Evolutionary conservation across 2,329 filamentous ascomycete species (phyloP).

Genomic region (Trichoderma sp.): DNA sequence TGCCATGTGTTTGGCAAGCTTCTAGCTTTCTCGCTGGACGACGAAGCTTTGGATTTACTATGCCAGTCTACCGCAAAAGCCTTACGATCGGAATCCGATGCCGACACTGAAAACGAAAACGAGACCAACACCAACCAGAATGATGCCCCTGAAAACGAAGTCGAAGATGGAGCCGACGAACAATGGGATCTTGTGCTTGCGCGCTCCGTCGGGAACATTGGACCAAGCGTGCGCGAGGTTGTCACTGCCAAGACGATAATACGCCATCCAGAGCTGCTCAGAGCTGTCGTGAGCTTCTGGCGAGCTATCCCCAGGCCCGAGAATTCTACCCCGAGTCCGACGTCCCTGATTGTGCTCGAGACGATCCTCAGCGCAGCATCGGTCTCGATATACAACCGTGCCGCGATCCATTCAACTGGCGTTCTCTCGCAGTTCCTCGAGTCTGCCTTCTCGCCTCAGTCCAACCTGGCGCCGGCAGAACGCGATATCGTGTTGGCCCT

Average conservation of each 20-base stretch:
- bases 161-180: slow-evolving; percentile 41
- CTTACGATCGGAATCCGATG: slow-evolving; percentile 36
- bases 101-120: slow-evolving; percentile 31
- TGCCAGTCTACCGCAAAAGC: slow-evolving; percentile 56
- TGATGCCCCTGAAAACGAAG: slow-evolving; percentile 27
- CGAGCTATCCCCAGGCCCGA: slow-evolving; percentile 57
- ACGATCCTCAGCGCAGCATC: slow-evolving; percentile 60
- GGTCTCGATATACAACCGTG: slow-evolving; percentile 68
- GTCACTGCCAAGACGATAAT: slow-evolving; percentile 55
- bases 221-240: slow-evolving; percentile 49
- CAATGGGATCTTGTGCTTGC: slow-evolving; percentile 44
- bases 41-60: slow-evolving; percentile 70
- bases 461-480: slow-evolving; percentile 57
- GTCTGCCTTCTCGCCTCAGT: slow-evolving; percentile 57
- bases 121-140: neutral
- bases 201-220: slow-evolving; percentile 42
- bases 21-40: slow-evolving; percentile 76
- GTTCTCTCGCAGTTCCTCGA: slow-evolving; percentile 67
- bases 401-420: slow-evolving; percentile 70
- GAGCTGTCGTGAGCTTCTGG: slow-evolving; percentile 65
- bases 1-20: slow-evolving; percentile 81
- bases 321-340: slow-evolving; percentile 49
- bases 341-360: slow-evolving; percentile 66
- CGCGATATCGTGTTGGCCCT: slow-evolving; percentile 63
- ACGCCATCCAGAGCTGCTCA: slow-evolving; percentile 63